Percentiles rank a stretch among this genome's conserved stretches.
Evolutionary conservation across 225 moss, liverwort and hornwort species (phyloP).

Genomic region (Ulota crispa): DNA sequence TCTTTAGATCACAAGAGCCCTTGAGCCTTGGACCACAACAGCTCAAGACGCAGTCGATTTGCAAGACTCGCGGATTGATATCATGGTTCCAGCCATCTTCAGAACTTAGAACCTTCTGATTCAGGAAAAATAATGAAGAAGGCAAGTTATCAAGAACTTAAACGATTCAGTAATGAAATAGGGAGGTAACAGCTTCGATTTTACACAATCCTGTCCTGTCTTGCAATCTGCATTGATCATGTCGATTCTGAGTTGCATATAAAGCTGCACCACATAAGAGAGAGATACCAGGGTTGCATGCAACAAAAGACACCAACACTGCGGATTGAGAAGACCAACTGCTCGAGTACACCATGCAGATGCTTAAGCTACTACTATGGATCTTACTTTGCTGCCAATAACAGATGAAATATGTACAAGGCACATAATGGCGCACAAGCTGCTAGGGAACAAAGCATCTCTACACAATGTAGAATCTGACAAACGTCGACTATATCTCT

Average conservation of each 20-base stretch:
- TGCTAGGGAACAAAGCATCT: conserved; percentile 18
- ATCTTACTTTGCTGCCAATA: conserved; percentile 27
- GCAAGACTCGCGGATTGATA: conserved; percentile 5
- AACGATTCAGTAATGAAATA: not conserved
- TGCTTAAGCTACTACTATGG: conserved; percentile 24
- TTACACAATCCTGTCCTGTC: not conserved
- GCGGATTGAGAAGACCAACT: not conserved
- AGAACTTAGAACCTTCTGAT: not conserved
- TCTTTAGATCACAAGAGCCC: not conserved
- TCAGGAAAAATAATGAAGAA: not conserved
- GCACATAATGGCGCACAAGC: conserved; percentile 30
- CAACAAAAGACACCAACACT: conserved; percentile 13
- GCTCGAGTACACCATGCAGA: conserved; percentile 20
- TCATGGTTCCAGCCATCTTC: not conserved
- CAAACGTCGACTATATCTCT: conserved; percentile 28
- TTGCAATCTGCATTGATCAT: not conserved
- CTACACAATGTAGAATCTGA: conserved; percentile 13
- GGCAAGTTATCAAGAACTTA: conserved; percentile 1
- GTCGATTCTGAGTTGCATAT: not conserved
- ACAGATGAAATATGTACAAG: conserved; percentile 44
- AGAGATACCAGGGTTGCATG: not conserved
- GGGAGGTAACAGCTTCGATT: not conserved
- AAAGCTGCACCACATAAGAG: not conserved
- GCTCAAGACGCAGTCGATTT: conserved; percentile 1
- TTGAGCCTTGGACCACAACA: not conserved